Evolutionary conservation across 1,284 basidiomycete species (phyloP).

Genomic region (Ustilago trichophora): DNA sequence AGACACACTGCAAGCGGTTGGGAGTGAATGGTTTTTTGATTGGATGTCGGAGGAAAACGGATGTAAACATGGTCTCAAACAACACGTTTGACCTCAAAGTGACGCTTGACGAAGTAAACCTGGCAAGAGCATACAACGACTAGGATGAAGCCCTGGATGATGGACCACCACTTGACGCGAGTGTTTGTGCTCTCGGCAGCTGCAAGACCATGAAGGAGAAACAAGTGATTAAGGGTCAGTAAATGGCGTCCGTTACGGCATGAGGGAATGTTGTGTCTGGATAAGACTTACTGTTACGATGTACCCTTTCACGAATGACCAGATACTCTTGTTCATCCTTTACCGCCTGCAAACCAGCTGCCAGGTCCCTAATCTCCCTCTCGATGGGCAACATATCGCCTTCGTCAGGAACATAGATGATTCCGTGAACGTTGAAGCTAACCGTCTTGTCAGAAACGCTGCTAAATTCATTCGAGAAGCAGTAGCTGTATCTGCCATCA

Average conservation of each 20-base stretch:
- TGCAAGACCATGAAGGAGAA: conserved; percentile 34
- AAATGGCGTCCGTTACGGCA: too few species aligned
- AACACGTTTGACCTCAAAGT: conserved; percentile 55
- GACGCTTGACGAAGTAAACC: conserved; percentile 91
- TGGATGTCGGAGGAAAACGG: too few species aligned
- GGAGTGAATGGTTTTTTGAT: not conserved
- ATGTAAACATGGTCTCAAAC: conserved; percentile 12
- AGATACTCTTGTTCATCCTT: conserved; percentile 99
- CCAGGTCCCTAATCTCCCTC: conserved; percentile 89
- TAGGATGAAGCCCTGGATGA: conserved; percentile 85
- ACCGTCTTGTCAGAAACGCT: conserved; percentile 93
- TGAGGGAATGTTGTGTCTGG: too few species aligned
- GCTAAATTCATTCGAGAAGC: conserved; percentile 98
- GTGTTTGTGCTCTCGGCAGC: conserved; percentile 75
- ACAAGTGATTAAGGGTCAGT: not conserved
- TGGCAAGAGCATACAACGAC: conserved; percentile 94
- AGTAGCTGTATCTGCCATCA: conserved; percentile 91
- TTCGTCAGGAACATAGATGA: conserved; percentile 89
- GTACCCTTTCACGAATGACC: conserved; percentile 88
- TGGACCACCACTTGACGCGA: conserved; percentile 98
- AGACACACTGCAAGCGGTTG: not conserved
- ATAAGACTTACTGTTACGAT: conserved; percentile 78
- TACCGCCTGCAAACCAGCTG: conserved; percentile 83
- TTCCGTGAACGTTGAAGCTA: conserved; percentile 98
- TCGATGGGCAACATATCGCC: conserved; percentile 82